Base-by-base conservation (phyloP, 805 yeast genomes). In the Lipomyces chichibuensis region DNA sequence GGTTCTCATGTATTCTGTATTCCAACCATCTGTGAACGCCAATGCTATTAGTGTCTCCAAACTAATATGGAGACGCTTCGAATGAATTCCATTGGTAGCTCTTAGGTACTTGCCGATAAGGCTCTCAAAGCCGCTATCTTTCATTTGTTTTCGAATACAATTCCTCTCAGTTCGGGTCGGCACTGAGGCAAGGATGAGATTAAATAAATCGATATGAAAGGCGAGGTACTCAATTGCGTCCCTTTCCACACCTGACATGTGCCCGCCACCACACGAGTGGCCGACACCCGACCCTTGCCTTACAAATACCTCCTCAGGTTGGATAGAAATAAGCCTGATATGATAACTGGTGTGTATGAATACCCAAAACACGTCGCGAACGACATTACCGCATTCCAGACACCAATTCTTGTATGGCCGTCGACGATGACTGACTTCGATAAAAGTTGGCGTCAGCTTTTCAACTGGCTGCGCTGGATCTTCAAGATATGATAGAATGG, bases 171-270 rank as follows among this genome's bases (percentile, higher is more conserved):
- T 4, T 29, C 23, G n/a, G 9, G 63, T n/a, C 5, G 57, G 46
- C 9, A 52, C 17, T 13, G 69, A 55, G 17, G 65, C 51, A 23
- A 68, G 35, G 8, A 63, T 14, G 23, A 63, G 46, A 52, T 63
- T 66, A 20, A 68, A 6, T 14, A 71, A 59, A 39, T 65, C 66
- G 35, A 70, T 54, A 35, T 71, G 72, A 13, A 25, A 17, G 11
- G 64, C 69, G 14, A 71, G 59, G 43, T 66, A 71, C 39, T 71
- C 69, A 13, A 60, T 25, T 14, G 69, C 66, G n/a, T 58, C 63
- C 25, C 59, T 17, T 43, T 68, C 71, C 25, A 56, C 63, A 39
- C 39, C 43, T 6, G 43, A 66, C 17, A 17, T 51, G 7, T 13
- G 20, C 17, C 39, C 37, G 3, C 39, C 14, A 17, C n/a, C 27